Evolutionary conservation across 2,329 filamentous ascomycete genomes (phyloP).

Genomic region (Aspergillus hortae): DNA sequence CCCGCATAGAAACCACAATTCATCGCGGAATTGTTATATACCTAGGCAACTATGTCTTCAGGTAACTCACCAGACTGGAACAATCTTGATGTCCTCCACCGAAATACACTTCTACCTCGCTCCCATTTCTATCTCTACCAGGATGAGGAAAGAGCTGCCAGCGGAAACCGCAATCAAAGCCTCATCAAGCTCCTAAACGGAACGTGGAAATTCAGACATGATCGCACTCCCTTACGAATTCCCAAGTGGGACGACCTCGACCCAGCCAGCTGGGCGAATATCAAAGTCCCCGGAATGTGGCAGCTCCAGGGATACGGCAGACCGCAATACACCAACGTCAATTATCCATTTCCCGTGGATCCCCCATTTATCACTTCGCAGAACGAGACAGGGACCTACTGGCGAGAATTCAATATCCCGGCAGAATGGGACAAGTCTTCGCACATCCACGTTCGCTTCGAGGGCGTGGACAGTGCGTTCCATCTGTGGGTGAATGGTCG

Average conservation of each 20-base stretch:
- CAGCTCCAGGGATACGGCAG: constrained; percentile 65
- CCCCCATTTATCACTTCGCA: constrained; percentile 61
- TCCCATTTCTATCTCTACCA: constrained; percentile 4
- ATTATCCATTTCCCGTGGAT: constrained; percentile 63
- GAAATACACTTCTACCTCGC: constrained; percentile 7
- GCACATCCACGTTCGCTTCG: constrained; percentile 64
- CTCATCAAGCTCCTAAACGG: constrained; percentile 13
- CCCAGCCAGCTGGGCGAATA: constrained; percentile 20
- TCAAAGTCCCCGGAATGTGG: constrained; percentile 66
- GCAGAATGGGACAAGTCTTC: constrained; percentile 41
- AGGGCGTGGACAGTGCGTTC: constrained; percentile 69
- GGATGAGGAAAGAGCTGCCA: background rate
- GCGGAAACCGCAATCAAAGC: background rate
- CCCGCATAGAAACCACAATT: no score
- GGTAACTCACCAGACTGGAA: background rate
- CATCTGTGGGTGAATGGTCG: constrained; percentile 66
- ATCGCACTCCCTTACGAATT: constrained; percentile 12
- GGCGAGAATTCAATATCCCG: constrained; percentile 54
- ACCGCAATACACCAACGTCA: constrained; percentile 67
- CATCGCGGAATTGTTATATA: no score
- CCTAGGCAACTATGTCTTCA: background rate
- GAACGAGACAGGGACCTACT: constrained; percentile 64
- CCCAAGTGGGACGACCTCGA: constrained; percentile 11
- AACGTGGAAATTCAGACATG: constrained; percentile 16
- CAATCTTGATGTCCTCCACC: constrained; percentile 4